A percentile compares a stretch with the other conserved stretches of the same genome.
phyloP scores from a whole-genome alignment of 768 basidiomycete genomes.

The Pleurotus djamor region DNA sequence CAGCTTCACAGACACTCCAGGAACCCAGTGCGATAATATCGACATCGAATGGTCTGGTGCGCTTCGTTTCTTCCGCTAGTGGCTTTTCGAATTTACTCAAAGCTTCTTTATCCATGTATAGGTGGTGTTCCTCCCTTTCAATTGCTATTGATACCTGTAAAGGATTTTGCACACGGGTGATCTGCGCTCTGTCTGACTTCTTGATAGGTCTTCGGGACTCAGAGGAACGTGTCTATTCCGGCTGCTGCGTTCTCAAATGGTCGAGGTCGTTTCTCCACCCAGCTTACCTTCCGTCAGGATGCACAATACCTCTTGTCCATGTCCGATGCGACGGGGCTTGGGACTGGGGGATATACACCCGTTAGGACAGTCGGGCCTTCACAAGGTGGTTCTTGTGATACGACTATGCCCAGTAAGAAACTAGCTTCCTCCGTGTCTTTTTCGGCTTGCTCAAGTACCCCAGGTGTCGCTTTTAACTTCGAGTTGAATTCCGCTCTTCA shows the following conservation, averaged over 20 bases:
- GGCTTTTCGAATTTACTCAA: too few species aligned
- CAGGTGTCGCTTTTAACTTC: constrained; percentile 44
- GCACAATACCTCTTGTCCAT: constrained; percentile 54
- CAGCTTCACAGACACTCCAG: constrained; percentile 36
- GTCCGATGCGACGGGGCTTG: constrained; percentile 74
- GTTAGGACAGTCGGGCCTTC: constrained; percentile 48
- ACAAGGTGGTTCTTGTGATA: constrained; percentile 49
- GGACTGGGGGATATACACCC: constrained; percentile 54
- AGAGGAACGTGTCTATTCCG: constrained; percentile 54
- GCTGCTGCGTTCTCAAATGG: constrained; percentile 50
- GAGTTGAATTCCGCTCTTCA: constrained; percentile 48
- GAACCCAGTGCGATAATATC: constrained; percentile 64
- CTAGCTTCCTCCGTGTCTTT: constrained; percentile 1
- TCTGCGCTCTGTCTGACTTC: constrained; percentile 1
- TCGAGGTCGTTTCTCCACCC: constrained; percentile 48
- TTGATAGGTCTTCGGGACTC: constrained; percentile 49
- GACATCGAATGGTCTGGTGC: constrained; percentile 62
- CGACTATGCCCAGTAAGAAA: constrained; percentile 34
- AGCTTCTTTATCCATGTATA: constrained; percentile 16
- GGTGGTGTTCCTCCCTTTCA: constrained; percentile 59
- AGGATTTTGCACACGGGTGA: constrained; percentile 11
- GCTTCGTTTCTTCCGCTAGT: constrained; percentile 4
- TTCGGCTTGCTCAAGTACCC: constrained; percentile 2
- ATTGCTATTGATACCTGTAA: constrained; percentile 49
- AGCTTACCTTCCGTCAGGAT: constrained; percentile 37